Evolutionary conservation across 129 eudicot species (phyloP).

Genomic region (Lactuca sativa): DNA sequence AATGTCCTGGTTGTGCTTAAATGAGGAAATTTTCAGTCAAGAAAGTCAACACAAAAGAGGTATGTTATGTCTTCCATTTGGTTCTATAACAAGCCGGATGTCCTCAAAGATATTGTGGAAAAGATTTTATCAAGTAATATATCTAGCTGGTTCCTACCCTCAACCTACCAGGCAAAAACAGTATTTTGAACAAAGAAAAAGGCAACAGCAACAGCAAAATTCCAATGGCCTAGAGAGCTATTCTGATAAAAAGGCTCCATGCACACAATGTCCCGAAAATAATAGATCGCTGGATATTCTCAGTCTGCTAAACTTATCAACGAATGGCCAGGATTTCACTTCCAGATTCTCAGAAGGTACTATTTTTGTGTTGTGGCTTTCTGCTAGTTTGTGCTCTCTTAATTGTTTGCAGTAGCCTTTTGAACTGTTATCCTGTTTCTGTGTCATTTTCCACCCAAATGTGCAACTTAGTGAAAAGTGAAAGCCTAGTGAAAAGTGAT

Average conservation of each 20-base stretch:
- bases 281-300: constrained; percentile 79
- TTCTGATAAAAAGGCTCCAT: constrained; percentile 39
- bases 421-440: constrained; percentile 8
- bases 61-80: constrained; percentile 33
- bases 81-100: constrained; percentile 12
- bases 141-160: constrained; percentile 20
- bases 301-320: constrained; percentile 62
- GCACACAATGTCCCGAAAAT: constrained; percentile 36
- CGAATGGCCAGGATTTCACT: constrained; percentile 40
- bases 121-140: constrained; percentile 3
- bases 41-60: constrained; percentile 85
- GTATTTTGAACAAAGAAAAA: constrained; percentile 85
- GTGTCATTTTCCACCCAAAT: constrained; percentile 7
- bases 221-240: constrained; percentile 38
- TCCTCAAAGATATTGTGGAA: constrained; percentile 5
- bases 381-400: constrained; percentile 16
- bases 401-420: constrained; percentile 5
- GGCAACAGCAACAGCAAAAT: constrained; percentile 57
- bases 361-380: constrained; percentile 19
- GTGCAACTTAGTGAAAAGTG: constrained; percentile 15
- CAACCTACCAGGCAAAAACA: constrained; percentile 71
- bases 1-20: constrained; percentile 27
- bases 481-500: no score
- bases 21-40: constrained; percentile 56
- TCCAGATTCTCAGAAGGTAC: constrained; percentile 53